Conservation (phyloP, 306 rosid genomes). For the Malus sieversii region DNA sequence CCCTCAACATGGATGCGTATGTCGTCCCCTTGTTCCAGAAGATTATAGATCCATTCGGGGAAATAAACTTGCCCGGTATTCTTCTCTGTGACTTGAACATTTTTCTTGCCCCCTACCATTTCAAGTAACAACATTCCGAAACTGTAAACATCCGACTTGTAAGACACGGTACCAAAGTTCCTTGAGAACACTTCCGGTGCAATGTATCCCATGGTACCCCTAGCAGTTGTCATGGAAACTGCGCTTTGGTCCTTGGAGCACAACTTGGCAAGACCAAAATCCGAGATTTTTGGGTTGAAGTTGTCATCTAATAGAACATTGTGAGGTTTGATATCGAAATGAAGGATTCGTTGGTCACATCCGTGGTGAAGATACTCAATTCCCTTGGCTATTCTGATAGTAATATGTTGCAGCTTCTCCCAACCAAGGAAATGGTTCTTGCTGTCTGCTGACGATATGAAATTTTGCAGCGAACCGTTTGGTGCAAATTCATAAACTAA, state of each 20-base stretch:
- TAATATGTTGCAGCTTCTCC: background rate
- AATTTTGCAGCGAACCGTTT: background rate
- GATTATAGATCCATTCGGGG: background rate
- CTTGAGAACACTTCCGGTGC: background rate
- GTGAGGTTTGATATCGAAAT: background rate
- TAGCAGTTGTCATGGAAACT: background rate
- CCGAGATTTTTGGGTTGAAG: background rate
- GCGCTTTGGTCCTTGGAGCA: background rate
- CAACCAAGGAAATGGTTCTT: background rate
- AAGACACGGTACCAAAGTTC: background rate
- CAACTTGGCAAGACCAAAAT: background rate
- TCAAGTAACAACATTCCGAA: background rate
- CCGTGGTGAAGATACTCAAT: background rate
- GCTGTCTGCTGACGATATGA: background rate
- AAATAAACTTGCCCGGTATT: background rate
- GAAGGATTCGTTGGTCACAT: background rate
- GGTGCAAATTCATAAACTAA: background rate
- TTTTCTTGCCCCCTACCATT: background rate
- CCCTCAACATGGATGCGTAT: background rate
- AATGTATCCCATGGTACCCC: background rate
- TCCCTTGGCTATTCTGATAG: background rate
- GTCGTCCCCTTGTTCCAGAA: background rate
- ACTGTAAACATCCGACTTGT: background rate
- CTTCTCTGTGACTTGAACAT: background rate
- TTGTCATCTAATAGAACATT: background rate